These are phyloP conservation scores for Narthecium ossifragum DNA, from an alignment of 106 monocot genomes.

Conservation along the genomic window DNA sequence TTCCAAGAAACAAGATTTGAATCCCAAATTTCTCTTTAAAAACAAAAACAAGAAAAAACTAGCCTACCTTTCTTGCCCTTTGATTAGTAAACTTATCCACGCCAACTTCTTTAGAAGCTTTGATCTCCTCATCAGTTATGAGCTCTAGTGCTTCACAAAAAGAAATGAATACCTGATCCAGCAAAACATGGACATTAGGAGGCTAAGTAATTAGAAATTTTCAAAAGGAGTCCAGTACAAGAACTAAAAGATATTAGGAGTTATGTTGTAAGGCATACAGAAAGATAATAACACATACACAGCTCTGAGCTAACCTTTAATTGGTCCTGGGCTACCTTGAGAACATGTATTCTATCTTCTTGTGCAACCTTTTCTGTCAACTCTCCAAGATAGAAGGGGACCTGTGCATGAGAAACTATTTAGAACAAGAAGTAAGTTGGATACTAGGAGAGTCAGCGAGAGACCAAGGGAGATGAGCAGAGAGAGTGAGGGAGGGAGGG, in stretches of 20 bases:
- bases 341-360: slow-evolving; percentile 60
- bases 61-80: slow-evolving; percentile 80
- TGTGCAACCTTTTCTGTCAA: slow-evolving; percentile 66
- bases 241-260: too few relatives aligned
- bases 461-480: too few relatives aligned
- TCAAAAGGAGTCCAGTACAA: too few relatives aligned
- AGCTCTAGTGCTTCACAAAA: slow-evolving; percentile 89
- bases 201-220: too few relatives aligned
- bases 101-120: slow-evolving; percentile 17
- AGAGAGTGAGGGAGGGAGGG: too few relatives aligned
- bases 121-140: slow-evolving; percentile 84
- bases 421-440: too few relatives aligned
- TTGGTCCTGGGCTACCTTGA: slow-evolving; percentile 59
- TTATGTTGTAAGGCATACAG: too few relatives aligned
- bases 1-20: too few relatives aligned
- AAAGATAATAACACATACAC: background rate
- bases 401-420: slow-evolving; percentile 21
- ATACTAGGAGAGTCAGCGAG: too few relatives aligned
- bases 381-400: slow-evolving; percentile 81
- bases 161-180: slow-evolving; percentile 94
- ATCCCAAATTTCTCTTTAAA: too few relatives aligned
- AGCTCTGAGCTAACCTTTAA: slow-evolving; percentile 53
- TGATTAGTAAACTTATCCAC: slow-evolving; percentile 38
- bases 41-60: too few relatives aligned
- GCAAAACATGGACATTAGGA: too few relatives aligned